Base-by-base conservation (phyloP, 768 basidiomycete species). In the Polyporus arcularius region DNA sequence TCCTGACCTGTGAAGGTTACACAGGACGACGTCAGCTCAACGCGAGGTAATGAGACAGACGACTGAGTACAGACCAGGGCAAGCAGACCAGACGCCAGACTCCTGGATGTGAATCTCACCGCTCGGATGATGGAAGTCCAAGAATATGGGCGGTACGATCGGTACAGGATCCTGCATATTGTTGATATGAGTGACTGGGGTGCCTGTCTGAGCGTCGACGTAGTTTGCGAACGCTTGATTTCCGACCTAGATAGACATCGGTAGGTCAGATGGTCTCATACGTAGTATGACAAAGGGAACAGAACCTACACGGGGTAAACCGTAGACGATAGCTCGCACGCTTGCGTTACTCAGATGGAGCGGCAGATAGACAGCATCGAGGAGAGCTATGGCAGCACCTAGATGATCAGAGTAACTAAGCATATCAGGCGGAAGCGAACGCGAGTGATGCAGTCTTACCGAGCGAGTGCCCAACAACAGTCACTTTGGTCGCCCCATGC, bases 211-310 rank as follows among this genome's bases (percentile, higher is more conserved):
- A 11, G 76, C 70, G 62, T 86, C 82, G 51, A 86, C 79, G 64
- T 80, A 82, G 64, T 85, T 64, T 1, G 85, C 85, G 60, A 87
- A 88, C 2, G 76, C 83, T 67, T 82, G 78, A 71, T 88, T 87
- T 12, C 87, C 85, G 61, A 79, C 76, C 74, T 80, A 56, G 31
- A 7, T 35, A 40, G 79, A 18, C 10, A 26, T 26, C 12, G 30
- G 26, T 4, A 2, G 38, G 31, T 16, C 21, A 32, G 35, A 35
- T 16, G 38, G 46, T 38, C 7, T 56, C 28, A 32, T 16, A 52
- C 32, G 45, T 4, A 55, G 47, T 42, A n/a, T 26, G 32, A 10
- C 11, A 28, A 35, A 48, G 10, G n/a, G 39, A 64, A 11, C 59
- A 31, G 16, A 32, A 61, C 67, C 7, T 61, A 72, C 73, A 46